phyloP scores from a whole-genome alignment of 441 rosid species.

The Eruca vesicaria region DNA sequence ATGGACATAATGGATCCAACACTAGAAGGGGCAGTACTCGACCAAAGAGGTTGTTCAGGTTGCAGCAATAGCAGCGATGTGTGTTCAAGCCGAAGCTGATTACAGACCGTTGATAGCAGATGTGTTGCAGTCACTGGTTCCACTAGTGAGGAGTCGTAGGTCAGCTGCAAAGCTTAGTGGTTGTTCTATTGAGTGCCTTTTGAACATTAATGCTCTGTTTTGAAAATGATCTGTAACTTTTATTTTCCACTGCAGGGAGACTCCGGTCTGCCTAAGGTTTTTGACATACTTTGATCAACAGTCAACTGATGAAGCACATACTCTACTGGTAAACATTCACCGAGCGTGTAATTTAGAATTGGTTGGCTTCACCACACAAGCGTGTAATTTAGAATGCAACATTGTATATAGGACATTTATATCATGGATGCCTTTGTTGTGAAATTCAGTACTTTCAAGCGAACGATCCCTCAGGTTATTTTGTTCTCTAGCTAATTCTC shows the following conservation, averaged over 20 bases:
- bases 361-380: constrained; percentile 9
- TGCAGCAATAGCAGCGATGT: constrained; percentile 97
- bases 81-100: constrained; percentile 90
- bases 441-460: constrained; percentile 95
- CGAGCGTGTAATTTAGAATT: constrained; percentile 10
- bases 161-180: constrained; percentile 51
- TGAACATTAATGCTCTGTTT: too few relatives aligned
- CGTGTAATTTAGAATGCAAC: constrained; percentile 4
- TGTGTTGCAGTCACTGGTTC: constrained; percentile 85
- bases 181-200: constrained; percentile 30
- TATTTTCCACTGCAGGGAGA: too few relatives aligned
- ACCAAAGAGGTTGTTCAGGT: constrained; percentile 90
- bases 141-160: constrained; percentile 64
- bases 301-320: constrained; percentile 95
- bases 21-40: constrained; percentile 75
- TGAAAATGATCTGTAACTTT: too few relatives aligned
- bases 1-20: constrained; percentile 85
- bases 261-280: too few relatives aligned
- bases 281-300: constrained; percentile 83
- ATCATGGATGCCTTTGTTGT: constrained; percentile 99
- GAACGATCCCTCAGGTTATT: constrained; percentile 96
- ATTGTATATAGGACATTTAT: constrained; percentile 61
- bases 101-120: constrained; percentile 97
- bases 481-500: neutral
- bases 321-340: constrained; percentile 61